Evolutionary conservation across 73 alveolate species (phyloP), one percentile per base, ranked within the genome.

Genomic region (Paramecium biaurelia): DNA sequence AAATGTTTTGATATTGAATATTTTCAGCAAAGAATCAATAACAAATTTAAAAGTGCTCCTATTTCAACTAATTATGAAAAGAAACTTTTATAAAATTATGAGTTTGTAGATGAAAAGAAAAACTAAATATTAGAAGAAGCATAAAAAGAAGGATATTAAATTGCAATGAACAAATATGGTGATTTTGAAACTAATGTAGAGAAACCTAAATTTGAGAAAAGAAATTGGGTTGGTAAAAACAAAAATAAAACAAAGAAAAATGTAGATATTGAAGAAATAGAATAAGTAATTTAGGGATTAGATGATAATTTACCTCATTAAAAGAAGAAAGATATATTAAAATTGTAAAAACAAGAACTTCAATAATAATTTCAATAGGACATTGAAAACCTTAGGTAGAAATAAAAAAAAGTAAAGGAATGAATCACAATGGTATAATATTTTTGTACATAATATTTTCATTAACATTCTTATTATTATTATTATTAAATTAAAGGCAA

Each of bases 1-100:
- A 79, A 79, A 79, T 79, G 90, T 34, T 79, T 79, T 12, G 56
- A 79, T 42, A 79, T 79, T 18, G 90, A 79, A 20, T 79, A 79
- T 21, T 79, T 79, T 45, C 28, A 79, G 14, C 8, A 47, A 14
- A 41, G 30, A 45, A 79, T 79, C 2, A 24, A 79, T 34, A 38
- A 42, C 15, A 79, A 79, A 79, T 79, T 43, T 79, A 79, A 79
- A 43, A 79, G 35, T 24, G 45, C 32, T 20, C 49, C 42, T 5
- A 26, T 26, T 24, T 2, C 24, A 10, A 42, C 32, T 23, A 79
- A 79, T 79, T 79, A 79, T 47, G 70, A 43, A 4, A 47, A 79
- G 49, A 32, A 79, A 14, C 9, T 79, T 5, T 23, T 79, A 10
- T 18, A 79, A 45, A 34, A 30, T 14, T 79, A 79, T 47, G 90